Conservation (phyloP, 2,329 filamentous ascomycete species). For the Elsinoe fawcettii region DNA sequence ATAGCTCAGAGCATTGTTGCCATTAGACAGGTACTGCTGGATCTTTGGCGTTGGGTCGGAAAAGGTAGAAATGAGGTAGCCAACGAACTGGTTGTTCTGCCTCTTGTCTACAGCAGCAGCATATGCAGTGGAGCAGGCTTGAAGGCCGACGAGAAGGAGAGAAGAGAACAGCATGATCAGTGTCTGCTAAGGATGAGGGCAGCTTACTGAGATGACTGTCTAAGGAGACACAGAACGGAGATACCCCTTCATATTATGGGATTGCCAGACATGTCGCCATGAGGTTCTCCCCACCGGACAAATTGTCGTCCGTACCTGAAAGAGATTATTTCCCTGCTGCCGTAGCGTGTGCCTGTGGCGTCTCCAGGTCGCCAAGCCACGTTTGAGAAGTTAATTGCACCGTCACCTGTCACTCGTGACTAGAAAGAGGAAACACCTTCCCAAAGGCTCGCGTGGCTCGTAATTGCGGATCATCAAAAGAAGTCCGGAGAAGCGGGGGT, state of each 20-base stretch:
- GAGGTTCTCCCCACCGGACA: slow-evolving; percentile 4
- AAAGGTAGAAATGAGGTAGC: slow-evolving; percentile 50
- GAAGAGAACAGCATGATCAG: background rate
- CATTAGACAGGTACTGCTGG: slow-evolving; percentile 39
- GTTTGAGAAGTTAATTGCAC: background rate
- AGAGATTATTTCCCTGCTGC: background rate
- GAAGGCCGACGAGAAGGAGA: background rate
- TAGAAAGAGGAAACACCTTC: background rate
- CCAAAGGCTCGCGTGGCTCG: slow-evolving; percentile 1
- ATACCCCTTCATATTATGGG: background rate
- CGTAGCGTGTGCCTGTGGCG: background rate
- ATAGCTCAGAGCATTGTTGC: slow-evolving; percentile 44
- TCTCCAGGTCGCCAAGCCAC: background rate
- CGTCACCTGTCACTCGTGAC: slow-evolving; percentile 7
- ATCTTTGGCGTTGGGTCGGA: slow-evolving; percentile 35
- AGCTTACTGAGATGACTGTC: background rate
- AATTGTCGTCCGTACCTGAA: background rate
- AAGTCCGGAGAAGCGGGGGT: slow-evolving; percentile 12
- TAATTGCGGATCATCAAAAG: background rate
- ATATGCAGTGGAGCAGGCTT: background rate
- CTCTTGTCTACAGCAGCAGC: background rate
- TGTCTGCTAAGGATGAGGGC: background rate
- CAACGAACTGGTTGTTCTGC: slow-evolving; percentile 26
- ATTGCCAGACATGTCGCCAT: background rate
- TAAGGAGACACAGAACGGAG: background rate